A percentile compares a stretch with the other conserved stretches of the same genome.
Conservation (phyloP, 768 basidiomycete species). For the Steccherinum ochraceum region DNA sequence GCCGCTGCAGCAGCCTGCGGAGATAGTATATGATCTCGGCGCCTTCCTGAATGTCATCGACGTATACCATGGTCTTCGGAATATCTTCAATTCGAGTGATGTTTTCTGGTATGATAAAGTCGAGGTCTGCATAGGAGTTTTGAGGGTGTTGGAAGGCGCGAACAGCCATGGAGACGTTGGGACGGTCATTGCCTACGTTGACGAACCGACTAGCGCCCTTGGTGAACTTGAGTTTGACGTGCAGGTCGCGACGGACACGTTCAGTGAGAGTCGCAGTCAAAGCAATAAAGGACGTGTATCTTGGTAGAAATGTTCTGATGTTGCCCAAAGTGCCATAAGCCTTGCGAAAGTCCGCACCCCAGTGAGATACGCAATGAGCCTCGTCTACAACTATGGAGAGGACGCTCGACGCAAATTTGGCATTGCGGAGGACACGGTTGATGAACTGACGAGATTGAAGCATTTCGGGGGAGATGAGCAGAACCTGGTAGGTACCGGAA, state of each 20-base stretch:
- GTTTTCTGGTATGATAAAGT: conserved; percentile 23
- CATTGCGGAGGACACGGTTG: conserved; percentile 18
- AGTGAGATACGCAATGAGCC: conserved; percentile 31
- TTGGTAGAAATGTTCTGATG: conserved; percentile 25
- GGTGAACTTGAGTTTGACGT: conserved; percentile 23
- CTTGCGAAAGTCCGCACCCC: conserved; percentile 30
- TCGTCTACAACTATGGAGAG: conserved; percentile 29
- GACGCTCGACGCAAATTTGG: conserved; percentile 13
- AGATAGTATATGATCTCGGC: conserved; percentile 22
- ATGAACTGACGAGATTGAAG: conserved; percentile 23
- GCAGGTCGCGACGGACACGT: conserved; percentile 21
- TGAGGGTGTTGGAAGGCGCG: conserved; percentile 27
- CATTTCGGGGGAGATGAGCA: conserved; percentile 31
- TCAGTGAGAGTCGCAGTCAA: conserved; percentile 29
- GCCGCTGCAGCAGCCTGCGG: conserved; percentile 7
- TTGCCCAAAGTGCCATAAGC: conserved; percentile 23
- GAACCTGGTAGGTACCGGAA: conserved; percentile 21
- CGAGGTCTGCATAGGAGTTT: conserved; percentile 26
- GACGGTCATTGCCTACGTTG: conserved; percentile 27
- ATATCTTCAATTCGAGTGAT: conserved; percentile 13
- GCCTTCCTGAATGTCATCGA: conserved; percentile 20
- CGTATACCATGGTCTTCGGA: conserved; percentile 23
- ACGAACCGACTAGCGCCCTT: conserved; percentile 12
- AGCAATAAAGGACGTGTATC: conserved; percentile 23
- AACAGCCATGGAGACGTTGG: conserved; percentile 27